A percentile compares a stretch with the other conserved stretches of the same genome.
These are phyloP conservation scores for Ceratobasidium sp. DNA, from an alignment of 1,284 basidiomycete genomes.

Conservation along the genomic window DNA sequence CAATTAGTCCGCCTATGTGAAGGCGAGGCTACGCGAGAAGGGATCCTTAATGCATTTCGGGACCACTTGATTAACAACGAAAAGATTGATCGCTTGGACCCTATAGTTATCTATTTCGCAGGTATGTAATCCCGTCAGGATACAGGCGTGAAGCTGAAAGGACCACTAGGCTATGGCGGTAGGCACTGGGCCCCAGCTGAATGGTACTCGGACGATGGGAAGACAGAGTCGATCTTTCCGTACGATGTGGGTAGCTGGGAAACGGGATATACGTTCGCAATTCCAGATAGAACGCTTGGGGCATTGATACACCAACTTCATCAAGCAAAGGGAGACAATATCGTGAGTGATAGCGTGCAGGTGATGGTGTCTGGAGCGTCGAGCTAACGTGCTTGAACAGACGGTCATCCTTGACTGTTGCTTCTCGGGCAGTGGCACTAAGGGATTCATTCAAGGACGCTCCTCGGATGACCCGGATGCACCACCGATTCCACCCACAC, in stretches of 20 bases:
- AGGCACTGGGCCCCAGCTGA: background rate
- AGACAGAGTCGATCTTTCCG: background rate
- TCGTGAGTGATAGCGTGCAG: background rate
- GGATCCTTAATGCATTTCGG: conserved; percentile 3
- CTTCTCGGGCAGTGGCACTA: conserved; percentile 12
- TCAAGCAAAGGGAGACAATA: conserved; percentile 12
- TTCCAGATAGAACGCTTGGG: conserved; percentile 24
- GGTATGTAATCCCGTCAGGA: background rate
- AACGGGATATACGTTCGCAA: background rate
- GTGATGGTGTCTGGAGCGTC: background rate
- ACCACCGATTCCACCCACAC: background rate
- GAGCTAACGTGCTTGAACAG: background rate
- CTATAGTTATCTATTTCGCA: conserved; percentile 30
- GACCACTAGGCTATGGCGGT: conserved; percentile 12
- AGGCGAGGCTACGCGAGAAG: conserved; percentile 7
- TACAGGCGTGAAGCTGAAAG: background rate
- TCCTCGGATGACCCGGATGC: background rate
- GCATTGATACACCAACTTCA: background rate
- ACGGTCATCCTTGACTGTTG: conserved; percentile 17
- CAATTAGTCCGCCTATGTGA: conserved; percentile 6
- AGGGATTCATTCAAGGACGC: background rate
- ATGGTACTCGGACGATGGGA: conserved; percentile 4
- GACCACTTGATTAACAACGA: conserved; percentile 20
- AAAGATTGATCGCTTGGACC: conserved; percentile 4
- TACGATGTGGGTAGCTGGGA: conserved; percentile 1